Evolutionary conservation across 78 protist species (phyloP).

Genomic region (Isochrysis galbana): DNA sequence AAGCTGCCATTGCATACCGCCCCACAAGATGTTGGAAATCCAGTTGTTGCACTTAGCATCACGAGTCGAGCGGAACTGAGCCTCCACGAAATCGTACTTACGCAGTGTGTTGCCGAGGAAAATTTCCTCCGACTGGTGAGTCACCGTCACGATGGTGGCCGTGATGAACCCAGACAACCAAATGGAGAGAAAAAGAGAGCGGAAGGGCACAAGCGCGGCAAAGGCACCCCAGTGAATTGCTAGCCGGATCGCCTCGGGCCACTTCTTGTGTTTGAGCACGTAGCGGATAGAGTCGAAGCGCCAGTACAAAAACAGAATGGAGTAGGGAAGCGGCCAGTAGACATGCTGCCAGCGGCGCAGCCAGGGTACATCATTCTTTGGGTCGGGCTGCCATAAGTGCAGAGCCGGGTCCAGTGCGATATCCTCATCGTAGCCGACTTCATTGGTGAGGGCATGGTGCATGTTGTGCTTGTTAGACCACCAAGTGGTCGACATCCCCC

Average conservation of each 20-base stretch:
- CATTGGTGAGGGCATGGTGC: constrained; percentile 51
- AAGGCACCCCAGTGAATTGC: constrained; percentile 14
- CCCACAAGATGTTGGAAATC: not conserved
- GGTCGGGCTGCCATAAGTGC: not conserved
- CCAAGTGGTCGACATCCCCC: constrained; percentile 32
- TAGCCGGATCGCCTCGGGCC: not conserved
- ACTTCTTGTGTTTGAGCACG: not conserved
- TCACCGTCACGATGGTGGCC: constrained; percentile 25
- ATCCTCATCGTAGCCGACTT: constrained; percentile 15
- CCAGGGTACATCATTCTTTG: not conserved
- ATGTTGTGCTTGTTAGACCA: constrained; percentile 38
- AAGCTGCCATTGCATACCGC: constrained; percentile 51
- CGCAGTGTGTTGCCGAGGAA: not conserved
- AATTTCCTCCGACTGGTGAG: constrained; percentile 26
- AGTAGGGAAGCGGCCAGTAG: not conserved
- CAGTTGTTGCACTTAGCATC: not conserved
- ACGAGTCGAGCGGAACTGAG: constrained; percentile 40
- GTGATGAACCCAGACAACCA: not conserved
- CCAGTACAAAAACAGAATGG: not conserved
- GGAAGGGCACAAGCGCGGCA: not conserved
- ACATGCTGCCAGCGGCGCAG: not conserved
- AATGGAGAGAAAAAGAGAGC: not conserved
- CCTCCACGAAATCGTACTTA: not conserved
- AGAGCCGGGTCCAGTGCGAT: not conserved
- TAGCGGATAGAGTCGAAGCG: not conserved